Evolutionary conservation across 2,329 filamentous ascomycete genomes (phyloP).

Genomic region (Alternaria rosae): DNA sequence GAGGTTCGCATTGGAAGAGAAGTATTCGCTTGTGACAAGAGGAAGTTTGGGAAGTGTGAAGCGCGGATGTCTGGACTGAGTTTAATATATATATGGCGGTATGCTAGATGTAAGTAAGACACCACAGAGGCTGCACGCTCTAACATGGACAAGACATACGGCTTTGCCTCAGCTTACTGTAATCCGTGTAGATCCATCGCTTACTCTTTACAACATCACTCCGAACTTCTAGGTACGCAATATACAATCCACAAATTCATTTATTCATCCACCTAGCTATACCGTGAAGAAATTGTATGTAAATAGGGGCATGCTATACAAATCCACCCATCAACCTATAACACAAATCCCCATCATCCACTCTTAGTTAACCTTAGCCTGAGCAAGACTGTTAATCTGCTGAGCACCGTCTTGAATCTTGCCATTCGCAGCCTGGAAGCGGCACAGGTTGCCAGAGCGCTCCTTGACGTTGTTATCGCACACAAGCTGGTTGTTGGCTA

Average conservation of each 20-base stretch:
- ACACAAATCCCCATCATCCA: neutral
- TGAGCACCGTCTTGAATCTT: constrained; percentile 18
- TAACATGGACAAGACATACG: neutral
- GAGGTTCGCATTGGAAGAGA: neutral
- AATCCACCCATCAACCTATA: neutral
- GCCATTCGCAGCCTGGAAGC: constrained; percentile 20
- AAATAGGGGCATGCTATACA: no score
- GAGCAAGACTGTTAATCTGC: constrained; percentile 16
- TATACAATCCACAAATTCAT: neutral
- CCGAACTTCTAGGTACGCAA: no score
- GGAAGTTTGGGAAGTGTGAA: neutral
- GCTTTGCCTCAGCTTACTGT: no score
- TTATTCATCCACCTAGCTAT: neutral
- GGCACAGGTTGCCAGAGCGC: constrained; percentile 24
- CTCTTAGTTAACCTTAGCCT: constrained; percentile 24
- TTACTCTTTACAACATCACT: neutral
- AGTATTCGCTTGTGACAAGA: neutral
- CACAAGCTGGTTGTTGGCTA: constrained; percentile 23
- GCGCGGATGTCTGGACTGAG: neutral
- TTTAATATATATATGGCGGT: neutral
- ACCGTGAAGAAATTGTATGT: no score
- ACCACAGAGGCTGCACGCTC: accelerated
- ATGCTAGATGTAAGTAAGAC: neutral
- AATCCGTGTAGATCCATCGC: no score
- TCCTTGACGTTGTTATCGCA: constrained; percentile 25